These are phyloP conservation scores for Madurella fahalii DNA, from an alignment of 2,329 filamentous ascomycete genomes.

Conservation along the genomic window DNA sequence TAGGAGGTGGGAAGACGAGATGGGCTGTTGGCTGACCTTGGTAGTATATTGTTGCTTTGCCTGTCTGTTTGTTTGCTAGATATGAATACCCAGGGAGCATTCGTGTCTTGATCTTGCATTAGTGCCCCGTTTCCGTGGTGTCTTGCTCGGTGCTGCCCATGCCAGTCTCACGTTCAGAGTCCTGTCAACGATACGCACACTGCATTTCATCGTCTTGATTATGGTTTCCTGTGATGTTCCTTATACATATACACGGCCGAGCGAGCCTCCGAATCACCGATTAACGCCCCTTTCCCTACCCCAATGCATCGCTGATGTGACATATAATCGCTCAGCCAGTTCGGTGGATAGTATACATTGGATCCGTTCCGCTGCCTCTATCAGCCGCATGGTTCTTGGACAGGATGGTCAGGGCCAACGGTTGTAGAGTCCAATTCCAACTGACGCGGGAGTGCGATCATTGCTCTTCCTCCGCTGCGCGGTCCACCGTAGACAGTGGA, in stretches of 20 bases:
- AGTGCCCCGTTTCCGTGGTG: not conserved
- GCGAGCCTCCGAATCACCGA: not conserved
- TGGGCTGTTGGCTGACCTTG: not conserved
- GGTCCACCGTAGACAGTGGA: not conserved
- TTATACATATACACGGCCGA: slow-evolving; percentile 4
- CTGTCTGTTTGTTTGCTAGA: slow-evolving; percentile 2
- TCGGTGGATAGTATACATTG: not conserved
- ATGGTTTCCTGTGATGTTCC: not conserved
- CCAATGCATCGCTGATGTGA: not conserved
- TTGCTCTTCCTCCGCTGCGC: too few species aligned
- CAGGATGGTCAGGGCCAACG: too few species aligned
- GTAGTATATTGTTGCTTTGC: not conserved
- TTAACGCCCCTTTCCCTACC: not conserved
- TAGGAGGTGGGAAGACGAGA: not conserved
- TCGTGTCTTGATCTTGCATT: not conserved
- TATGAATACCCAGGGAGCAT: slow-evolving; percentile 17
- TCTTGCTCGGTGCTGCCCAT: not conserved
- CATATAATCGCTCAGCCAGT: not conserved
- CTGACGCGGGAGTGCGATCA: too few species aligned
- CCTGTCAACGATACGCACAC: too few species aligned
- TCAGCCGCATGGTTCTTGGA: too few species aligned
- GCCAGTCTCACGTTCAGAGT: not conserved
- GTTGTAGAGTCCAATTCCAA: too few species aligned
- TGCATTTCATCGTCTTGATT: too few species aligned
- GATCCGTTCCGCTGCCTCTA: not conserved